Conservation (phyloP, 179 eudicot species). For the Vitellaria paradoxa region DNA sequence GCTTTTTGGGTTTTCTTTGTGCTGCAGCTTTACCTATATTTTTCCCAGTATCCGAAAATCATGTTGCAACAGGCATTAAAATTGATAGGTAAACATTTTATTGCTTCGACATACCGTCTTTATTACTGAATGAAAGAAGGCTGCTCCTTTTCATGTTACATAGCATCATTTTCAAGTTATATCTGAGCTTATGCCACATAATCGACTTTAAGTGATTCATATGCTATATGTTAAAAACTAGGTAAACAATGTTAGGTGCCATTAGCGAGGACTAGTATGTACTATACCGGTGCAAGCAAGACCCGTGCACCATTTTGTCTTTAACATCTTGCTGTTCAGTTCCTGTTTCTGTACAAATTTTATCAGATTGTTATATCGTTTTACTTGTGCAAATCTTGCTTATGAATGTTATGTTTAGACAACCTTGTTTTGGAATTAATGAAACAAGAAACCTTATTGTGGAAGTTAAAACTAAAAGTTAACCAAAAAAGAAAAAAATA, state of each 20-base stretch:
- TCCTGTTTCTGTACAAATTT: not conserved
- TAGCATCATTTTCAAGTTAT: not conserved
- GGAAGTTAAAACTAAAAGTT: not conserved
- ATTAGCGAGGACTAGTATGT: not conserved
- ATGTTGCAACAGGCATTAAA: not conserved
- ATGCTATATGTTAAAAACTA: not conserved
- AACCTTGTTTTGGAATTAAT: too few species aligned
- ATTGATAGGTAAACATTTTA: conserved; percentile 6
- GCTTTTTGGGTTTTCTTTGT: conserved; percentile 41
- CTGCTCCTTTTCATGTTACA: not conserved
- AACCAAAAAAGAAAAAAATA: not conserved
- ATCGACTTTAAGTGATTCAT: not conserved
- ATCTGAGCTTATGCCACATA: not conserved
- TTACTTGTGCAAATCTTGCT: not conserved
- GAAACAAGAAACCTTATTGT: not conserved
- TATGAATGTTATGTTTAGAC: not conserved
- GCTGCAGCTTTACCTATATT: conserved; percentile 45
- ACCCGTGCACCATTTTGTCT: not conserved
- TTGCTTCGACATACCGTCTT: not conserved
- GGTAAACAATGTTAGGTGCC: not conserved
- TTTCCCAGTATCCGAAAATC: conserved; percentile 3
- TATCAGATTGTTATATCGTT: not conserved
- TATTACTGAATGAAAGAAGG: not conserved
- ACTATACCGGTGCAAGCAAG: not conserved
- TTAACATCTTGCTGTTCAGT: not conserved